Evolutionary conservation across 257 asterid species (phyloP).

Genomic region (Solanum ossicruentum): DNA sequence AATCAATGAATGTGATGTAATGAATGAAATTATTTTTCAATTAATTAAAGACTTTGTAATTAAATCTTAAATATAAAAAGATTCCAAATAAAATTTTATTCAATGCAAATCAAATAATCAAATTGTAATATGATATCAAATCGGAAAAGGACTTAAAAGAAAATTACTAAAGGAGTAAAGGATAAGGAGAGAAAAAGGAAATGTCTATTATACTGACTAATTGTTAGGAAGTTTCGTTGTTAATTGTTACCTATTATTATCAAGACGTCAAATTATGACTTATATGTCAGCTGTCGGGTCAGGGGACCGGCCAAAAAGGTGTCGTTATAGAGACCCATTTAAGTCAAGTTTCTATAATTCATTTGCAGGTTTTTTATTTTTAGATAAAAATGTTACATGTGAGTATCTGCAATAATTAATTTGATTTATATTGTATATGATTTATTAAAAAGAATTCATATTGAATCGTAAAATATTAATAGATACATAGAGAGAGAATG

Average conservation of each 20-base stretch:
- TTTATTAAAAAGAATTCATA: background rate
- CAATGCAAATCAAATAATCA: too few species aligned
- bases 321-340: background rate
- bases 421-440: background rate
- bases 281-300: background rate
- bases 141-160: background rate
- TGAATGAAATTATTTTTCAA: too few species aligned
- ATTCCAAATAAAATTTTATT: too few species aligned
- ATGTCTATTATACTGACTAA: background rate
- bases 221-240: background rate
- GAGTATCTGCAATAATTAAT: rapidly evolving
- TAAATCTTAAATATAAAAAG: too few species aligned
- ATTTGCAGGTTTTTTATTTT: background rate
- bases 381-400: background rate
- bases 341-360: background rate
- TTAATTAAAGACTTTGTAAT: too few species aligned
- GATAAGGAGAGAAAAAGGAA: background rate
- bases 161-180: background rate
- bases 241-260: background rate
- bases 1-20: too few species aligned
- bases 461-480: background rate
- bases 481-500: too few species aligned
- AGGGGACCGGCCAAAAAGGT: background rate
- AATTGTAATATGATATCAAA: too few species aligned
- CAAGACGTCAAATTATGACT: background rate